Evolutionary conservation across 2,329 filamentous ascomycete genomes (phyloP), one percentile per base, ranked within the genome.

Genomic region (Fusarium musae): DNA sequence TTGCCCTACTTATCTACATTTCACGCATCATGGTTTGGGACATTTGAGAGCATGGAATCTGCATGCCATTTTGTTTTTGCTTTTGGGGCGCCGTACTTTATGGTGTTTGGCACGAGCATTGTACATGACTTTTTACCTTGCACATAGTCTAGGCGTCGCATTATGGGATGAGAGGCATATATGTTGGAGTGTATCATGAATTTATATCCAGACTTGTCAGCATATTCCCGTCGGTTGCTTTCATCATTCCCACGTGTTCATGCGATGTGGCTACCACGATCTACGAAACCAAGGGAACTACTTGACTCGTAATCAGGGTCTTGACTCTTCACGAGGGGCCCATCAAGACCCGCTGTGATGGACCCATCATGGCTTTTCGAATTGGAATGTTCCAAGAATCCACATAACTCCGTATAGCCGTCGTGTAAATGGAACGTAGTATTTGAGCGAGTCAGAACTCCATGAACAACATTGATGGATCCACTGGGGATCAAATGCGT

Each of bases 121-220:
- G 40, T 57, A 67, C 56, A 56, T 72, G 69, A 59, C 21, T 70
- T 70, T 59, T 57, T 57, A 28, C 56, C 50, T 73, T 66, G 59
- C 49, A 71, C 47, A 71, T 63, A 60, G 66, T 66, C 52, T 66
- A 44, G 49, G 61, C 66, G 44, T 53, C 50, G 44, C 63, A 72
- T 69, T 36, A 40, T 50, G 57, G 65, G 64, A 46, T 53, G 34
- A 54, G 42, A 49, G 47, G 66, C 60, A 63, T 70, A 63, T 66
- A 65, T 49, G 62, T 50, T 63, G 66, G 59, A 73, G 61, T 53
- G 58, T 30, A 63, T 63, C 17, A 66, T 73, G 70, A 73, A 66
- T 56, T 64, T 72, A 77, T 77, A 76, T 65, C 71, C 66, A 50
- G 58, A 64, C 57, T 64, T 66, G 63, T 39, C 68, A 26, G 58